Evolutionary conservation across 768 basidiomycete species (phyloP).

Genomic region (Boletus rubescentipes): DNA sequence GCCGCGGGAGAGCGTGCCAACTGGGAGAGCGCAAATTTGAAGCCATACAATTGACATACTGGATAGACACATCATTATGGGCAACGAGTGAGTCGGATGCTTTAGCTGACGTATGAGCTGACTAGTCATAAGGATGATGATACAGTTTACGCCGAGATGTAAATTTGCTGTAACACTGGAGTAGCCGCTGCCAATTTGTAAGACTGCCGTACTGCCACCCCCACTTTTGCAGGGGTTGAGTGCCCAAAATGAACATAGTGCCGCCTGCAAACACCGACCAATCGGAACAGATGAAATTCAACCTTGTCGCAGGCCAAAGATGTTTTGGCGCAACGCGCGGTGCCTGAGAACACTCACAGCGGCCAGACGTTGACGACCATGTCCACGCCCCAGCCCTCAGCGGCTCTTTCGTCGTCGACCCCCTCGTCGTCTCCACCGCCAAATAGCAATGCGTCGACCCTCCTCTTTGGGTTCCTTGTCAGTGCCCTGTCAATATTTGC

Average conservation of each 20-base stretch:
- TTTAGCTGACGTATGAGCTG: neutral
- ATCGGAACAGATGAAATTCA: slow-evolving; percentile 12
- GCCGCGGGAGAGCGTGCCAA: slow-evolving; percentile 55
- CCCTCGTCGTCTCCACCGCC: slow-evolving; percentile 6
- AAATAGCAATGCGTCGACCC: slow-evolving; percentile 18
- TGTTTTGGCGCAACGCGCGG: neutral
- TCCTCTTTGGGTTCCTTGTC: slow-evolving; percentile 34
- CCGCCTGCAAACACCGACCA: slow-evolving; percentile 6
- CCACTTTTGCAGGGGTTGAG: slow-evolving; percentile 1
- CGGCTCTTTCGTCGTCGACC: neutral
- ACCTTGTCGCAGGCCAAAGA: neutral
- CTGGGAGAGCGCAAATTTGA: slow-evolving; percentile 86
- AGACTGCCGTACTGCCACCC: neutral
- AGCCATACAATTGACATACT: slow-evolving; percentile 88
- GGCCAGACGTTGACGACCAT: slow-evolving; percentile 16
- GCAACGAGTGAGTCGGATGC: slow-evolving; percentile 17
- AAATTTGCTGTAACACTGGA: neutral
- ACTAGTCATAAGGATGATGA: slow-evolving; percentile 28
- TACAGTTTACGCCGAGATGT: neutral
- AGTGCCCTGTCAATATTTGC: slow-evolving; percentile 31
- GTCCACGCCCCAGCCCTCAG: slow-evolving; percentile 18
- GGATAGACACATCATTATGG: slow-evolving; percentile 57
- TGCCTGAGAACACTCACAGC: slow-evolving; percentile 17
- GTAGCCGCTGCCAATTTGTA: neutral
- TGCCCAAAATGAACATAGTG: slow-evolving; percentile 1